Conservation (phyloP, 495 filamentous ascomycete species). For the Penicillium argentinense region DNA sequence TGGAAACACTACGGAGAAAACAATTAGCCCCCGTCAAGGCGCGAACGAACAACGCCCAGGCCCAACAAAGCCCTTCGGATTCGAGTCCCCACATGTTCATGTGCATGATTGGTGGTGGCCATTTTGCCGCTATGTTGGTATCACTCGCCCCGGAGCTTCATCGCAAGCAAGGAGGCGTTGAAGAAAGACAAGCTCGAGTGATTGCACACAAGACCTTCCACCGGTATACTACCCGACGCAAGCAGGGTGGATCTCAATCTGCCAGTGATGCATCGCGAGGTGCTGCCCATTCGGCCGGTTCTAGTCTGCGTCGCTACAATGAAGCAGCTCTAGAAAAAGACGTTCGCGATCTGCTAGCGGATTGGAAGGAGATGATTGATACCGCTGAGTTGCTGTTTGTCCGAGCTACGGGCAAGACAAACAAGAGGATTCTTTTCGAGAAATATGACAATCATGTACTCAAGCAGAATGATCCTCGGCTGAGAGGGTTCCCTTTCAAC, state of each 20-base stretch:
- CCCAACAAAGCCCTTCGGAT: conserved; percentile 51
- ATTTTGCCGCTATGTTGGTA: conserved; percentile 95
- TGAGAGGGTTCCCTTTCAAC: conserved; percentile 89
- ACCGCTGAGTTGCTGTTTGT: conserved; percentile 82
- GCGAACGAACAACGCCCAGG: conserved; percentile 39
- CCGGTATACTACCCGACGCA: conserved; percentile 91
- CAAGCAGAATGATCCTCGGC: conserved; percentile 75
- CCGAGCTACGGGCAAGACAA: conserved; percentile 82
- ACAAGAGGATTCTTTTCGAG: conserved; percentile 81
- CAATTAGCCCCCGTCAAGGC: conserved; percentile 67
- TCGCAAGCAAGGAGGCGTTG: conserved; percentile 65
- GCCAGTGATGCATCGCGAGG: conserved; percentile 90
- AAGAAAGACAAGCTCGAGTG: conserved; percentile 79
- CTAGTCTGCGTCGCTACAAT: conserved; percentile 87
- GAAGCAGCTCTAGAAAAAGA: conserved; percentile 84
- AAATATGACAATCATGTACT: conserved; percentile 87
- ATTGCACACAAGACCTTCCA: conserved; percentile 97
- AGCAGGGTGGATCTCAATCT: conserved; percentile 93
- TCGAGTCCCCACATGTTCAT: conserved; percentile 84
- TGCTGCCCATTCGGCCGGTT: conserved; percentile 89
- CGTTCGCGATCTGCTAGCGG: conserved; percentile 70
- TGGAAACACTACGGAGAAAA: conserved; percentile 68
- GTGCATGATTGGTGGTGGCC: conserved; percentile 97
- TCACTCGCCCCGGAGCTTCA: conserved; percentile 77
- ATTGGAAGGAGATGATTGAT: conserved; percentile 84